phyloP scores from a whole-genome alignment of 495 filamentous ascomycete species.

The Penicillium herquei region DNA sequence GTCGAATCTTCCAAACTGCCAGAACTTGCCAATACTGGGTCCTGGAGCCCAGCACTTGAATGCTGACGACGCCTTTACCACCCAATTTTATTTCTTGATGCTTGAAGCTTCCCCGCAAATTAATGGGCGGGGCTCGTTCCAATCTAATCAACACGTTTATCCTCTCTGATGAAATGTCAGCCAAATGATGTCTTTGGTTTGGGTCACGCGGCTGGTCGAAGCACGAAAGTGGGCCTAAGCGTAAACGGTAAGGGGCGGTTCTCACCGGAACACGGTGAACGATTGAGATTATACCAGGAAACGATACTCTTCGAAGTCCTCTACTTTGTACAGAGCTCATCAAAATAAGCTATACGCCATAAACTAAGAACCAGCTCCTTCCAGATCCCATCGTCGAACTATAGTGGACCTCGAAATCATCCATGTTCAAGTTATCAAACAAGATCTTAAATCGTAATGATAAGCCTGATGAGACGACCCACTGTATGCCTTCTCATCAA shows the following conservation, averaged over 20 bases:
- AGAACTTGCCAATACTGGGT: no score
- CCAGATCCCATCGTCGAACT: no score
- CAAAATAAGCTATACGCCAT: neutral
- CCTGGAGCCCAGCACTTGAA: no score
- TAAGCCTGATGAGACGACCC: conserved; percentile 4
- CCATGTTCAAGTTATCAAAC: conserved; percentile 2
- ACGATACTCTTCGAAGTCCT: neutral
- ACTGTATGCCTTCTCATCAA: neutral
- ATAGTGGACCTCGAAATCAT: no score
- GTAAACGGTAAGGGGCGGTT: neutral
- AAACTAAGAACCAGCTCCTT: neutral
- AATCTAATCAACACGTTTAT: no score
- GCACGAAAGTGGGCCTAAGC: neutral
- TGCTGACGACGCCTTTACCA: no score
- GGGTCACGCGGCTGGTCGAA: neutral
- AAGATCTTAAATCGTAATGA: neutral
- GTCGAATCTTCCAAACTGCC: no score
- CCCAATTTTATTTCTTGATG: no score
- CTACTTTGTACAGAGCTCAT: neutral
- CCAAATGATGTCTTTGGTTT: neutral
- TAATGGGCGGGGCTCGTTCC: no score
- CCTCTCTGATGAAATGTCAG: no score
- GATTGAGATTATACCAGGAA: no score
- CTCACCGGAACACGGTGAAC: neutral
- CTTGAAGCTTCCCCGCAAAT: no score